phyloP scores from a whole-genome alignment of 2,329 filamentous ascomycete genomes.

The Penicillium rolfsii region DNA sequence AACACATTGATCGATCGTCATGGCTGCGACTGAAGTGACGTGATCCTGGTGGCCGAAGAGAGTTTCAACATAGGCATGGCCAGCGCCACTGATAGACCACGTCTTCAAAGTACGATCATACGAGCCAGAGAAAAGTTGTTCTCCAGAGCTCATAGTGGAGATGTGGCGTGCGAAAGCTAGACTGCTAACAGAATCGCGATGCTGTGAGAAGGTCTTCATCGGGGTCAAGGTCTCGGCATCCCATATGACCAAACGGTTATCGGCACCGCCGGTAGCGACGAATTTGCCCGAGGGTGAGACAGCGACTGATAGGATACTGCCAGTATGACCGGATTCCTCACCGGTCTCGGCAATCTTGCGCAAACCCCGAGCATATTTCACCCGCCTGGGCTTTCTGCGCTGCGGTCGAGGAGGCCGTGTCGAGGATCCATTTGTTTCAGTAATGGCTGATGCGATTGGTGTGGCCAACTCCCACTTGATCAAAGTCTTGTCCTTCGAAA shows the following conservation, averaged over 20 bases:
- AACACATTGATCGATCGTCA: slow-evolving; percentile 84
- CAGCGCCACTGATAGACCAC: slow-evolving; percentile 77
- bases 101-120: slow-evolving; percentile 93
- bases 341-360: slow-evolving; percentile 44
- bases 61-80: slow-evolving; percentile 92
- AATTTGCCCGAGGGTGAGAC: slow-evolving; percentile 88
- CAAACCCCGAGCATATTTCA: slow-evolving; percentile 54
- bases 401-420: slow-evolving; percentile 59
- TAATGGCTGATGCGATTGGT: slow-evolving; percentile 31
- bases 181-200: slow-evolving; percentile 83
- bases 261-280: slow-evolving; percentile 85
- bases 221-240: slow-evolving; percentile 77
- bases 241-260: slow-evolving; percentile 85
- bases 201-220: slow-evolving; percentile 83
- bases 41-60: slow-evolving; percentile 95
- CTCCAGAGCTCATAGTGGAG: slow-evolving; percentile 56
- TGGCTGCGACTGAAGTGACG: slow-evolving; percentile 79
- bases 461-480: slow-evolving; percentile 85
- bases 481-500: slow-evolving; percentile 79
- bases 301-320: slow-evolving; percentile 78
- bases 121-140: slow-evolving; percentile 89
- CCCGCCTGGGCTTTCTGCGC: slow-evolving; percentile 49
- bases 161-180: slow-evolving; percentile 84
- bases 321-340: slow-evolving; percentile 72
- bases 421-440: slow-evolving; percentile 63